phyloP scores from a whole-genome alignment of 78 protist genomes.

The Protostelium mycophagum region DNA sequence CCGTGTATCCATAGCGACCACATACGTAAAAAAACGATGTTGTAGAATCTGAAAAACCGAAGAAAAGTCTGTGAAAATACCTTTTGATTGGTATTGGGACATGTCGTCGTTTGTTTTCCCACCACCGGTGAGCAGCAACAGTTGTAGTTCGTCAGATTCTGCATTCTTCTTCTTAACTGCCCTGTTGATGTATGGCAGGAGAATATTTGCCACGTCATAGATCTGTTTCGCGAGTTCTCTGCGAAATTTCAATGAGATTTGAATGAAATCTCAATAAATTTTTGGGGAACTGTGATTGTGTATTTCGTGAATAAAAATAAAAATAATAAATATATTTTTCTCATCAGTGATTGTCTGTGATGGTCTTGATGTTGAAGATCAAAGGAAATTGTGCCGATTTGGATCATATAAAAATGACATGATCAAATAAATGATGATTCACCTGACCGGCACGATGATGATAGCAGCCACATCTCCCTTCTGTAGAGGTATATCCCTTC shows the following conservation, averaged over 20 bases:
- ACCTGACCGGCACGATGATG: constrained; percentile 53
- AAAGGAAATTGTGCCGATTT: not conserved
- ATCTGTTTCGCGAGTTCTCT: constrained; percentile 65
- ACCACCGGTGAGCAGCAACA: not conserved
- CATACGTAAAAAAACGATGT: no score
- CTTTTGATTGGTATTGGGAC: not conserved
- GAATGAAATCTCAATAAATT: no score
- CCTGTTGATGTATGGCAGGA: not conserved
- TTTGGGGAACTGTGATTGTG: no score
- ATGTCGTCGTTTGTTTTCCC: not conserved
- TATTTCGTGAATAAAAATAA: constrained; percentile 2
- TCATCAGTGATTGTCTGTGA: no score
- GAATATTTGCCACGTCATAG: constrained; percentile 17
- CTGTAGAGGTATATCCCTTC: constrained; percentile 18
- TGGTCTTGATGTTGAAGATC: no score
- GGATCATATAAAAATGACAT: not conserved
- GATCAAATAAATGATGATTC: no score
- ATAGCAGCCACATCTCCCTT: constrained; percentile 27
- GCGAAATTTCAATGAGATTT: no score
- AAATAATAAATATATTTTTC: not conserved
- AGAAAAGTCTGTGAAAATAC: constrained; percentile 4
- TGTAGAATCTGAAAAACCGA: constrained; percentile 26
- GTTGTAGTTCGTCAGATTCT: not conserved
- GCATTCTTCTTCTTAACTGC: not conserved
- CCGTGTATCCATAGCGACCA: no score